phyloP scores from a whole-genome alignment of 306 rosid genomes.

The Geum urbanum region DNA sequence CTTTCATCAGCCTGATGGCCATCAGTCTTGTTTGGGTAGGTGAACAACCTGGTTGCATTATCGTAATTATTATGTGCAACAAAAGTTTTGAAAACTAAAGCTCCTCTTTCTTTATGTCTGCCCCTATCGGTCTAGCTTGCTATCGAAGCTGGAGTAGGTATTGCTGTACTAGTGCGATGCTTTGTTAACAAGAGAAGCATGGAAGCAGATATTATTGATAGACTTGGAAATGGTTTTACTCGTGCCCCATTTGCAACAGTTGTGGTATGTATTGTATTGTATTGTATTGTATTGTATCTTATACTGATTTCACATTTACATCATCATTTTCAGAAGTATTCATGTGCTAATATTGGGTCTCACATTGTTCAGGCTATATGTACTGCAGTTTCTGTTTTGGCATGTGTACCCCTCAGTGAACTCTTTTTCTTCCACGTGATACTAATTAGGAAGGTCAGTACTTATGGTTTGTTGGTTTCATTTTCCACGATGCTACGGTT shows the following conservation, averaged over 20 bases:
- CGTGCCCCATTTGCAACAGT: slow-evolving; percentile 91
- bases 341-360: slow-evolving; percentile 28
- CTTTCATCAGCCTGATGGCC: slow-evolving; percentile 93
- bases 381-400: slow-evolving; percentile 86
- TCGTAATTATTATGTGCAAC: slow-evolving; percentile 2
- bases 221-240: slow-evolving; percentile 96
- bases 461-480: slow-evolving; percentile 20
- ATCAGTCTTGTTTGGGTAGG: slow-evolving; percentile 87
- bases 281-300: slow-evolving; percentile 16
- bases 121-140: slow-evolving; percentile 56
- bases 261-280: slow-evolving; percentile 54
- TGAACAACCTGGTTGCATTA: slow-evolving; percentile 24
- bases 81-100: slow-evolving; percentile 18
- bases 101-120: slow-evolving; percentile 11
- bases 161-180: slow-evolving; percentile 87
- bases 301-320: slow-evolving; percentile 5
- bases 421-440: slow-evolving; percentile 98
- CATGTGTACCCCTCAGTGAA: slow-evolving; percentile 88
- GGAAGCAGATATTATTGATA: slow-evolving; percentile 84
- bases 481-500: slow-evolving; percentile 24
- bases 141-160: slow-evolving; percentile 90
- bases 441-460: slow-evolving; percentile 86
- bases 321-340: slow-evolving; percentile 24
- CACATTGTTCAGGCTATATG: slow-evolving; percentile 63
- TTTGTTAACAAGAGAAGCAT: slow-evolving; percentile 79